Base-by-base conservation (phyloP, 257 asterid genomes). In the Knoxia roxburghii region DNA sequence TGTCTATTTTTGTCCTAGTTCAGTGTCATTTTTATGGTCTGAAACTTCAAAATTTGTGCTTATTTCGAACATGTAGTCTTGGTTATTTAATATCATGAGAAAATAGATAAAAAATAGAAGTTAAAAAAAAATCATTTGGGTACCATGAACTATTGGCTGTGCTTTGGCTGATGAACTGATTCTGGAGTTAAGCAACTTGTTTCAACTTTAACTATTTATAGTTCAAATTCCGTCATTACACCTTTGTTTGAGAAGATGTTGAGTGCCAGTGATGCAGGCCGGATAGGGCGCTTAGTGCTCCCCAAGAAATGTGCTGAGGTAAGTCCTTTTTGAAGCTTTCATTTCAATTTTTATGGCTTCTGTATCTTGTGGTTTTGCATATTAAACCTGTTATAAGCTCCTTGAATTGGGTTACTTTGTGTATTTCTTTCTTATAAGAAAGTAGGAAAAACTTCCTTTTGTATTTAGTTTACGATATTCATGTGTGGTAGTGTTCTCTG, bases 221-320 rank as follows among this genome's bases (percentile, higher is more conserved):
- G 97, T 75, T 82, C 91, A 54, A 89, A 83, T 68, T 81, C 87
- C 55, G 86, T 83, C 57, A 84, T 90, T 26, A 87, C 85, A 59
- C 97, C 98, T 51, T 73, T 93, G 86, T 93, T 93, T 46, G 97
- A 93, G 84, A 93, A 93, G 85, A 87, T 83, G 85, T 78, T 93
- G 67, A 93, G 94, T 67, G 97, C 97, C 72, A 93, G 97, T 58
- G 98, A 93, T 75, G 97, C 98, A 72, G 94, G 98, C 58, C 75
- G 89, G 77, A 80, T 93, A 70, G 97, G 98, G 72, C 96, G 98
- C 77, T 68, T 93, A 75, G 94, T 93, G 68, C 86, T 93, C 59
- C 98, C 98, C 29, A 93, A 93, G 75, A 93, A 85, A 76, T 90
- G 98, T 67, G 98, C 97, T 20, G 98, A 93, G 97, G 98, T 87